Evolutionary conservation across 495 filamentous ascomycete genomes (phyloP).

Genomic region (Talaromyces stipitatus): DNA sequence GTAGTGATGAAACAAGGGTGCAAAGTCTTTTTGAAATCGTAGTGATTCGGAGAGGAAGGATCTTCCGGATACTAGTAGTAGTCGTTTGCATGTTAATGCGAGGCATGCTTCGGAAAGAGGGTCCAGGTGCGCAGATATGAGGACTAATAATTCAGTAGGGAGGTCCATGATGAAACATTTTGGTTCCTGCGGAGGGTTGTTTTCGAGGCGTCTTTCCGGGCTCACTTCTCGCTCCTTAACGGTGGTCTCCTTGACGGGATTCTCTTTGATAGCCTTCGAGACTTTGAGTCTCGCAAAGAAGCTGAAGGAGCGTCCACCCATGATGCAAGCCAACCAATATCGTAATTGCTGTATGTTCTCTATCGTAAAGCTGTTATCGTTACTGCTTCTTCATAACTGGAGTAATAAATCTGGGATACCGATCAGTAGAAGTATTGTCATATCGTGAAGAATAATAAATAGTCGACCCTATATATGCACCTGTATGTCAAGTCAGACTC

Average conservation of each 20-base stretch:
- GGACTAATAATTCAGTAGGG: slow-evolving; percentile 35
- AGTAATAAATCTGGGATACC: not conserved
- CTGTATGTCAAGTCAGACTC: not conserved
- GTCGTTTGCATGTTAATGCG: slow-evolving; percentile 37
- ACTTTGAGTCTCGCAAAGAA: slow-evolving; percentile 1
- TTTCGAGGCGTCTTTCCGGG: not conserved
- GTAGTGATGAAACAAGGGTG: slow-evolving; percentile 39
- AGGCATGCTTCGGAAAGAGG: slow-evolving; percentile 33
- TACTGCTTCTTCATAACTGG: not conserved
- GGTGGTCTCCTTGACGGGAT: not conserved
- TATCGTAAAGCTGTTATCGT: not conserved
- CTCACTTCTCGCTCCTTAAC: not conserved
- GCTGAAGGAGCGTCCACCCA: not conserved
- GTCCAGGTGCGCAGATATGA: slow-evolving; percentile 33
- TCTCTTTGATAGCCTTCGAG: not conserved
- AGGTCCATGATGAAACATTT: slow-evolving; percentile 33
- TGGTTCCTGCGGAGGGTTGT: not conserved
- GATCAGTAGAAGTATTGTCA: not conserved
- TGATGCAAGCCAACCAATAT: not conserved
- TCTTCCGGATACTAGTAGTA: slow-evolving; percentile 29
- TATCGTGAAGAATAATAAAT: not conserved
- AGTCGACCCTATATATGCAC: not conserved
- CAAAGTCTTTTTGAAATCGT: slow-evolving; percentile 37
- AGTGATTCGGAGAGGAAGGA: slow-evolving; percentile 30
- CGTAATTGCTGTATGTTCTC: not conserved